phyloP scores from a whole-genome alignment of 176 grass and related monocot species.

The Hsuehochloa calcarea region DNA sequence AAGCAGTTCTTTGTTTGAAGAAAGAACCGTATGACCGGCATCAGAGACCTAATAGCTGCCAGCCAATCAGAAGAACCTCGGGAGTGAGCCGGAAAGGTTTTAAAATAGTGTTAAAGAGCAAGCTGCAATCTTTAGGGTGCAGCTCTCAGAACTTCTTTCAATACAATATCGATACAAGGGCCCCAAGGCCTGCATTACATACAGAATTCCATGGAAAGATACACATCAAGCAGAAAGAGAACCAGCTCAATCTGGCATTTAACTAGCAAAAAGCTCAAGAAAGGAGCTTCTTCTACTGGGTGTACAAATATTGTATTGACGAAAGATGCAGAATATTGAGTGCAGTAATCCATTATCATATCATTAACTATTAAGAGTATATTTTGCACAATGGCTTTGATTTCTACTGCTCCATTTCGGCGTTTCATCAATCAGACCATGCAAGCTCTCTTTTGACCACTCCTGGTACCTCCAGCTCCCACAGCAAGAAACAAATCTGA shows the following conservation, averaged over 20 bases:
- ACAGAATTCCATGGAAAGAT: constrained; percentile 30
- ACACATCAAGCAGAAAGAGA: constrained; percentile 9
- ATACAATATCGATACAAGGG: neutral
- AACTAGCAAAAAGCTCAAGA: constrained; percentile 33
- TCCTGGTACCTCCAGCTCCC: neutral
- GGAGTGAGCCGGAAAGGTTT: neutral
- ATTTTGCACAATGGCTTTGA: neutral
- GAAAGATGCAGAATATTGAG: neutral
- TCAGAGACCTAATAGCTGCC: neutral
- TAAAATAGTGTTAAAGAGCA: neutral
- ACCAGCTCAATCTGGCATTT: constrained; percentile 6
- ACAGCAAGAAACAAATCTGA: neutral
- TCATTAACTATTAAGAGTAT: neutral
- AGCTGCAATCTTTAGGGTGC: neutral
- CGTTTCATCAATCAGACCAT: neutral
- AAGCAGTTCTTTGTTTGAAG: neutral
- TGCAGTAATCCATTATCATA: neutral
- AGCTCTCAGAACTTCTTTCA: neutral
- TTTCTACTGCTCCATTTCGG: neutral
- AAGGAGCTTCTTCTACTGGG: constrained; percentile 4
- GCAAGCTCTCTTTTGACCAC: constrained; percentile 2
- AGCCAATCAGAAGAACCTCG: neutral
- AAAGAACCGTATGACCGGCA: neutral
- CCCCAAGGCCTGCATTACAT: constrained; percentile 17
- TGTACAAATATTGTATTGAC: neutral